A percentile compares a stretch with the other conserved stretches of the same genome.
Evolutionary conservation across 2,329 filamentous ascomycete species (phyloP).

Genomic region (Cladosporium cucumerinum): DNA sequence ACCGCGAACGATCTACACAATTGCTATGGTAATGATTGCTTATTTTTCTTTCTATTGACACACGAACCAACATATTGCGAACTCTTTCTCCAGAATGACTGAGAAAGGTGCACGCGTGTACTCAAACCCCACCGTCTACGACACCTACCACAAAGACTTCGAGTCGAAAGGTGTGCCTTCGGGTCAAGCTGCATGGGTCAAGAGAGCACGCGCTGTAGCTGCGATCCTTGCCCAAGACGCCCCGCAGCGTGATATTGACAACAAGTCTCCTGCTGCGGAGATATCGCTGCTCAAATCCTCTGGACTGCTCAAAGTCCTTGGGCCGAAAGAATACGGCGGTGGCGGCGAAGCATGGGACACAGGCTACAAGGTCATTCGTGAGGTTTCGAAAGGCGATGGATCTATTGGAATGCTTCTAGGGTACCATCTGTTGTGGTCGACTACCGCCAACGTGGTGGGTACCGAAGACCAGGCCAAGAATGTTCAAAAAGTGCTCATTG

Average conservation of each 20-base stretch:
- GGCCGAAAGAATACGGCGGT: conserved; percentile 50
- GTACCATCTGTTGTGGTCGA: conserved; percentile 64
- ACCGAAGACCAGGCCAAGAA: conserved; percentile 56
- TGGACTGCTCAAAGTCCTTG: conserved; percentile 50
- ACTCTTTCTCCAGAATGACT: neutral
- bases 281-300: conserved; percentile 51
- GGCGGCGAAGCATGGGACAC: conserved; percentile 54
- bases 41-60: neutral
- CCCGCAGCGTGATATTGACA: conserved; percentile 47
- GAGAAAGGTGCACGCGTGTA: conserved; percentile 19
- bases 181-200: conserved; percentile 45
- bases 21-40: neutral
- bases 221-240: conserved; percentile 51
- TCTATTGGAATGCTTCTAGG: conserved; percentile 64
- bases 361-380: conserved; percentile 58
- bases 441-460: conserved; percentile 59
- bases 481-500: conserved; percentile 53
- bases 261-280: conserved; percentile 52
- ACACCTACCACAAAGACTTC: conserved; percentile 25
- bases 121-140: conserved; percentile 29
- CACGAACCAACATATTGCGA: neutral
- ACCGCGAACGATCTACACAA: neutral
- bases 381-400: conserved; percentile 63
- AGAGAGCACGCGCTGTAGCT: conserved; percentile 48
- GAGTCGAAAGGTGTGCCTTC: conserved; percentile 35